Percentiles rank a stretch among this genome's conserved stretches.
phyloP scores from a whole-genome alignment of 2,329 filamentous ascomycete genomes.

The Beauveria sp. region DNA sequence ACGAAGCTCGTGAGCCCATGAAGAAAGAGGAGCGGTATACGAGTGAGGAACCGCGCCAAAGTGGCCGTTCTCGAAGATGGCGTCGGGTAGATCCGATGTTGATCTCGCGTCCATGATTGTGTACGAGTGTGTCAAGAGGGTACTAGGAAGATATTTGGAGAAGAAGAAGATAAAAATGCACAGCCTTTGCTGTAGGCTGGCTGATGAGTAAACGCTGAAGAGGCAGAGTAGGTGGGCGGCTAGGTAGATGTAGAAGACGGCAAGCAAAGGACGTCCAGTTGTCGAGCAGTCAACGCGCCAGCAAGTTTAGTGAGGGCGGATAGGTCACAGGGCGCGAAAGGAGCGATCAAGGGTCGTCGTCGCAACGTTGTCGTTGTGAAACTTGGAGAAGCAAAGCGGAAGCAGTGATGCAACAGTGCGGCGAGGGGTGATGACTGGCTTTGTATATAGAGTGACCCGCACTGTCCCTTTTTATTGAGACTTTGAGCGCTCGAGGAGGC shows the following conservation, averaged over 20 bases:
- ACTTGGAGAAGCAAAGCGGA: neutral
- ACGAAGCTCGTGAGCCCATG: slow-evolving; percentile 2
- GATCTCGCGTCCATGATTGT: slow-evolving; percentile 4
- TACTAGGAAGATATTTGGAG: neutral
- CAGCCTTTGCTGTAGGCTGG: neutral
- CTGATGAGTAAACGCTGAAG: neutral
- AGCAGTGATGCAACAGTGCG: neutral
- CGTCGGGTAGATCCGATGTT: neutral
- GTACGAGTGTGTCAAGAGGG: neutral
- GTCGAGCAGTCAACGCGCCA: neutral
- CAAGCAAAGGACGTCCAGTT: neutral
- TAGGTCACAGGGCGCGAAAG: slow-evolving; percentile 1
- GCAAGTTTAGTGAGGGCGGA: neutral
- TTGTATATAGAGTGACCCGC: neutral
- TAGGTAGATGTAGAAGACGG: neutral
- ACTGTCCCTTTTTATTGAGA: neutral
- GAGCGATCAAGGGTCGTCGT: neutral
- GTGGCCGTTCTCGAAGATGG: slow-evolving; percentile 1
- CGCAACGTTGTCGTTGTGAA: neutral
- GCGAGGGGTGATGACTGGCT: neutral
- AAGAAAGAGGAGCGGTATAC: neutral
- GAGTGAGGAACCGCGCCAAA: neutral
- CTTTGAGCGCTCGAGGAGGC: neutral
- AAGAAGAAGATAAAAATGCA: neutral
- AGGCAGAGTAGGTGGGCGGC: neutral